Evolutionary conservation across 2,329 filamentous ascomycete genomes (phyloP), one percentile per base, ranked within the genome.

Genomic region (Fusarium albosuccineum): DNA sequence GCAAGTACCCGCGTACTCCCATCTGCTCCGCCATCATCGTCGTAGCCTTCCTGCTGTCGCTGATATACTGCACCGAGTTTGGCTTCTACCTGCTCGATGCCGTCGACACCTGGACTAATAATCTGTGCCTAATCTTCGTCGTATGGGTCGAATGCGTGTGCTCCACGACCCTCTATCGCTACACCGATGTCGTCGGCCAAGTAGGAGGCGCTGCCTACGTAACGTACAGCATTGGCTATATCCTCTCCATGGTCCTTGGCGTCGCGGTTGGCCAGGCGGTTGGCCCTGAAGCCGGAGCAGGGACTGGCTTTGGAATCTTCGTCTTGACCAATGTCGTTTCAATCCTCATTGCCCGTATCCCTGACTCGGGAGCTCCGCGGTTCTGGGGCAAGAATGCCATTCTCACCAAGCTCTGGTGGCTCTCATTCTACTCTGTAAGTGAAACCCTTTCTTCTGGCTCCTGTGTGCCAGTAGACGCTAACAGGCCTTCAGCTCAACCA

Each of bases 111-210:
- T 46, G 44, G 44, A 46, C 44, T 0, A 46, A 46, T n/a, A 46
- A 46, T n/a, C 44, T 46, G 1, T 46, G 44, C 29, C 44, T 46
- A 27, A 46, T 46, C 44, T 46, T 46, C 30, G 44, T 46, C 5
- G 44, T 46, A 4, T 46, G 44, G 44, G 29, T 27, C 3, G 44
- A 46, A 29, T 27, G 9, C 0, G 44, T 46, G 6, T 17, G 44
- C 29, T 27, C 44, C 5, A 46, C 44, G 0, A 46, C 44, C 1
- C 44, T 46, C n/a, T 46, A 46, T 1, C 44, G 44, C 0, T 46
- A 2, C 27, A 46, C 1, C 9, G 44, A 46, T 9, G 44, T 46
- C 26, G 3, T 46, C 3, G 44, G 44, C 2, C 44, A 46, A 3
- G 44, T 34, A 17, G 44, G 44, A n/a, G n/a, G n/a, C n/a, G 4